Percentiles rank a stretch among this genome's conserved stretches.
These are phyloP conservation scores for Paxillus rubicundulus DNA, from an alignment of 768 basidiomycete species.

Conservation along the genomic window DNA sequence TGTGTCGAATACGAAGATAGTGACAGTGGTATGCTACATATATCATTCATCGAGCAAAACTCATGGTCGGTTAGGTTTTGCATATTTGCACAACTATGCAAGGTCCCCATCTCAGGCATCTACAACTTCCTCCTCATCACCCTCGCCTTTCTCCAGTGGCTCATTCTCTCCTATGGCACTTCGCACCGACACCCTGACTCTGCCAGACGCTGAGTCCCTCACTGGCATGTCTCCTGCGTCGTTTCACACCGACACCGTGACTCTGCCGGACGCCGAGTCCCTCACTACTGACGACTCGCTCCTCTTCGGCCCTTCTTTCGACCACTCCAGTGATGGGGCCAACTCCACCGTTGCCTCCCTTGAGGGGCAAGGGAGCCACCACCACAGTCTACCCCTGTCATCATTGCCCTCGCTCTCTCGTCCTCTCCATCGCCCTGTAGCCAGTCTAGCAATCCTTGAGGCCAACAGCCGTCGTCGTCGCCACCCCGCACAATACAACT, in stretches of 20 bases:
- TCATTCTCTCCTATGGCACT: constrained; percentile 23
- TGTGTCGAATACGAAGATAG: too few relatives aligned
- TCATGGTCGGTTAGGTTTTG: too few relatives aligned
- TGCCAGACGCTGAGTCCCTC: constrained; percentile 17
- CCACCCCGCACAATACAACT: constrained; percentile 21
- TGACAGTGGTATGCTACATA: too few relatives aligned
- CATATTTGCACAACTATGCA: too few relatives aligned
- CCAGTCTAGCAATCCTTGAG: constrained; percentile 32
- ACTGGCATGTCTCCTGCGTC: constrained; percentile 18
- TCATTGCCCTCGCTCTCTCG: constrained; percentile 1
- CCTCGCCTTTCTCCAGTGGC: constrained; percentile 20
- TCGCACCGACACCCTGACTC: neutral
- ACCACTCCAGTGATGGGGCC: neutral
- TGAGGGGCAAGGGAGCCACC: neutral
- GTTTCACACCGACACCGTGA: constrained; percentile 2
- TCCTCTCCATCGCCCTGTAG: constrained; percentile 22
- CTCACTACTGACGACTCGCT: constrained; percentile 1
- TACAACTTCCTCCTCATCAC: constrained; percentile 7
- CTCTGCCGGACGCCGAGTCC: constrained; percentile 22
- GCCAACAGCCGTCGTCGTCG: constrained; percentile 31
- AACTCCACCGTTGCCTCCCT: neutral
- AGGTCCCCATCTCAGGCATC: too few relatives aligned
- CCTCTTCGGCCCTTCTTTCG: constrained; percentile 4
- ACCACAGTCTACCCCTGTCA: constrained; percentile 17
- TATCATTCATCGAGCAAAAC: too few relatives aligned